Percentiles rank a stretch among this genome's conserved stretches.
Conservation (phyloP, 2,329 filamentous ascomycete species). For the Bipolaris victoriae region DNA sequence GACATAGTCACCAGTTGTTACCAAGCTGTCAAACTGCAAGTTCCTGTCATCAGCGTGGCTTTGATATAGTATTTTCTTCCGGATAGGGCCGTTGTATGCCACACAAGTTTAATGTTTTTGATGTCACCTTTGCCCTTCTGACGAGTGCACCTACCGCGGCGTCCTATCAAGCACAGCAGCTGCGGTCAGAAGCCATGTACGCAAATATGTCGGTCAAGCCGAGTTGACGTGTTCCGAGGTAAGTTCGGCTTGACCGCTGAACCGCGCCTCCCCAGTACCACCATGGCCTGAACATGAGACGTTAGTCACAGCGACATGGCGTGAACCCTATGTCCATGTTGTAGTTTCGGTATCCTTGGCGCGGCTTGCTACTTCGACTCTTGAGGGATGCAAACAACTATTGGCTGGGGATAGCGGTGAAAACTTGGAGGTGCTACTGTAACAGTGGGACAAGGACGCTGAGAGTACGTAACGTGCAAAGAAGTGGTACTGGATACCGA, state of each 20-base stretch:
- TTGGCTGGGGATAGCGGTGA: constrained; percentile 21
- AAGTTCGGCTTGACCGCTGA: constrained; percentile 11
- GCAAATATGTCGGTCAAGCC: constrained; percentile 12
- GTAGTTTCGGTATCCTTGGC: constrained; percentile 1
- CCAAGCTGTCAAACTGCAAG: constrained; percentile 29
- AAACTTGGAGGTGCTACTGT: constrained; percentile 16
- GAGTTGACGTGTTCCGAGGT: constrained; percentile 15
- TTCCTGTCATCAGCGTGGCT: constrained; percentile 24
- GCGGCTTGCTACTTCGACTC: constrained; percentile 14
- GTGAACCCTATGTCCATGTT: constrained; percentile 6
- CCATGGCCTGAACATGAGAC: constrained; percentile 3
- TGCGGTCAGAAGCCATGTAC: not conserved
- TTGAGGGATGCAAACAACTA: not conserved
- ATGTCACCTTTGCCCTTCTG: constrained; percentile 13
- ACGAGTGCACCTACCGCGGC: not conserved
- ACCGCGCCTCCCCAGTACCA: constrained; percentile 10
- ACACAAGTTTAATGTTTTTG: constrained; percentile 7
- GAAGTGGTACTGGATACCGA: constrained; percentile 7
- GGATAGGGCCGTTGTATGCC: constrained; percentile 5
- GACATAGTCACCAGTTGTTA: not conserved
- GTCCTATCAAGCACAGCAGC: constrained; percentile 9
- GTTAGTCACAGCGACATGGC: constrained; percentile 12
- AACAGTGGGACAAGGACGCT: constrained; percentile 22
- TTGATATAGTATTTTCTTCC: constrained; percentile 11
- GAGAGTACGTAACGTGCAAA: constrained; percentile 3